A percentile compares a stretch with the other conserved stretches of the same genome.
Evolutionary conservation across 2,329 filamentous ascomycete species (phyloP).

Genomic region (Ophiognomonia clavigignenti-juglandacearum): DNA sequence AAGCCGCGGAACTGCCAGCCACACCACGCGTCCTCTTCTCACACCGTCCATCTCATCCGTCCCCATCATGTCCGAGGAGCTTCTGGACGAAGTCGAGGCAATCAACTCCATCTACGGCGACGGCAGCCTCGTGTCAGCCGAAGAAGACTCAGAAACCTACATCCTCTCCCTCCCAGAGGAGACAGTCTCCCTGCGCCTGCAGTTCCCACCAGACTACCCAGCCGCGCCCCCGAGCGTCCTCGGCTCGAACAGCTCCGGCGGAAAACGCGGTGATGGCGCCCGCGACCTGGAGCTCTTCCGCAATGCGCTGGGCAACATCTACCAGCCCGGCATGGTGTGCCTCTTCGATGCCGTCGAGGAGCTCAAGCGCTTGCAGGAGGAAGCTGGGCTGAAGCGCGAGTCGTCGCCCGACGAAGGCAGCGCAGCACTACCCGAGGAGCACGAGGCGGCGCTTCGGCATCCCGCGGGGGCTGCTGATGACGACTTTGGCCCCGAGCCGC

Average conservation of each 20-base stretch:
- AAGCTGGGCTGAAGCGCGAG: slow-evolving; percentile 20
- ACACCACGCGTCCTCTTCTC: no score
- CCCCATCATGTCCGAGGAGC: slow-evolving; percentile 47
- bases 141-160: slow-evolving; percentile 40
- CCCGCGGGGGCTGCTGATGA: slow-evolving; percentile 5
- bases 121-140: slow-evolving; percentile 48
- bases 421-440: no score
- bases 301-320: slow-evolving; percentile 62
- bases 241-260: slow-evolving; percentile 74
- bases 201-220: slow-evolving; percentile 73
- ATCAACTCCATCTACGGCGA: slow-evolving; percentile 82
- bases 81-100: slow-evolving; percentile 71
- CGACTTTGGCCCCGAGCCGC: slow-evolving; percentile 30
- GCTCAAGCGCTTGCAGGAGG: slow-evolving; percentile 42
- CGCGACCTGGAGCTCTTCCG: slow-evolving; percentile 65
- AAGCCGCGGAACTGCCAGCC: no score
- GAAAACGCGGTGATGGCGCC: slow-evolving; percentile 66
- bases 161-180: slow-evolving; percentile 64
- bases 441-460: slow-evolving; percentile 9
- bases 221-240: slow-evolving; percentile 66
- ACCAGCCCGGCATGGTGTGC: slow-evolving; percentile 71
- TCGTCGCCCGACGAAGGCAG: slow-evolving; percentile 16
- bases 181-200: slow-evolving; percentile 50
- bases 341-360: slow-evolving; percentile 89
- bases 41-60: no score